Base-by-base conservation (phyloP, 129 eudicot species). In the Chrysanthemum lavandulifolium region DNA sequence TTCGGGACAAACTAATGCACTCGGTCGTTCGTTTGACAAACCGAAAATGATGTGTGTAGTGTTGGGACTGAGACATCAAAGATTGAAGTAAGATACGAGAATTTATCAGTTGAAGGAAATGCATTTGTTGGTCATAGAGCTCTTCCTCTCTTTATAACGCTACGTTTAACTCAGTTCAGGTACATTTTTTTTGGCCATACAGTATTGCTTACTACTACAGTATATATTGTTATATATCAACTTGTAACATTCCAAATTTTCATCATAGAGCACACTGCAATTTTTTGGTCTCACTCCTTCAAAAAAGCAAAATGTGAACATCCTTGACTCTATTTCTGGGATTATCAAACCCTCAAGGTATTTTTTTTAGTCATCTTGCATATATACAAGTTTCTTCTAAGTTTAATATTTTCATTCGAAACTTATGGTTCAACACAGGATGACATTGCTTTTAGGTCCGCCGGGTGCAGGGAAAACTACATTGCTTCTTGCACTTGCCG, bases 391-490 rank as follows among this genome's bases (percentile, higher is more conserved):
- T 36, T 36, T 64, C 11, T 47, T 67, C 5, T 18, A 21, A 13
- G 31, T 29, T 25, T 36, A 1, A 13, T 62, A 29, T 48, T 11
- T 60, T 2, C 11, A 21, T 10, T 16, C 36, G 16, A 15, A 68
- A 6, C 14, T 4, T 33, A 13, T 40, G 11, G 58, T 45, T 45
- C 59, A 58, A 72, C 19, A 43, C 75, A 84, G 89, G 81, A 69
- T 85, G 86, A 81, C 86, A 19, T 63, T 85, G 13, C 86, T 85
- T 74, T 56, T 85, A 75, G 89, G 89, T 40, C 86, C 89, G 13
- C 89, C 89, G 16, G 78, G 86, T 29, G 83, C 86, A 5, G 89
- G 89, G 2, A 85, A 85, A 67, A 85, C 89, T 12, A 81, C 89
- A 18, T 75, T 85, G 77, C 40, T 85, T 23, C 69, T 84, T 53